Evolutionary conservation across 2,329 filamentous ascomycete genomes (phyloP).

Genomic region (Xylaria sp.): DNA sequence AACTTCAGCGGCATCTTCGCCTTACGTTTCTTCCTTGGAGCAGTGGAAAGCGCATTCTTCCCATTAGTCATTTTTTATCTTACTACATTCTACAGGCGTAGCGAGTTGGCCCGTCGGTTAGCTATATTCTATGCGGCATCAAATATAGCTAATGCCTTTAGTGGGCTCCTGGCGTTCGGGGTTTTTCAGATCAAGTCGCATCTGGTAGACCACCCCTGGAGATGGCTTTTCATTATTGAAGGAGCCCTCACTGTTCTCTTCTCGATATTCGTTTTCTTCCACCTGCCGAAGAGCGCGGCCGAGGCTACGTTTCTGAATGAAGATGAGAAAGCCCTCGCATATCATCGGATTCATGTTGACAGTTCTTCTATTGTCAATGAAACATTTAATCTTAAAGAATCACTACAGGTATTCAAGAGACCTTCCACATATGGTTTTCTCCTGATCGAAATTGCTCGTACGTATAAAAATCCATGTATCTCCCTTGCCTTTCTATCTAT

Average conservation of each 20-base stretch:
- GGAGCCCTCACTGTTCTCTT: conserved; percentile 68
- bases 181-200: conserved; percentile 59
- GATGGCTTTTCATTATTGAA: conserved; percentile 62
- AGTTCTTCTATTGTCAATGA: conserved; percentile 71
- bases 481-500: not conserved
- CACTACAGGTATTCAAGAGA: conserved; percentile 62
- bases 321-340: conserved; percentile 75
- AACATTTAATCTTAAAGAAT: conserved; percentile 62
- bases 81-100: conserved; percentile 75
- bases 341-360: conserved; percentile 79
- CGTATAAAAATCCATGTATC: conserved; percentile 4
- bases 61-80: conserved; percentile 70
- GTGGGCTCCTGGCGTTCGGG: conserved; percentile 60
- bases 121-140: conserved; percentile 81
- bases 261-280: conserved; percentile 73
- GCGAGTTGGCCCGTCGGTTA: conserved; percentile 75
- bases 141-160: conserved; percentile 74
- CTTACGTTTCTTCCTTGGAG: conserved; percentile 75
- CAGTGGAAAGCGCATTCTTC: conserved; percentile 75
- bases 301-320: conserved; percentile 73
- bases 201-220: conserved; percentile 56
- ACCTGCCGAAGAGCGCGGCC: conserved; percentile 72
- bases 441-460: conserved; percentile 60
- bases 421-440: conserved; percentile 63
- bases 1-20: conserved; percentile 75